Evolutionary conservation across 2,329 filamentous ascomycete species (phyloP), one percentile per base, ranked within the genome.

Genomic region (Pleurostoma richardsiae): DNA sequence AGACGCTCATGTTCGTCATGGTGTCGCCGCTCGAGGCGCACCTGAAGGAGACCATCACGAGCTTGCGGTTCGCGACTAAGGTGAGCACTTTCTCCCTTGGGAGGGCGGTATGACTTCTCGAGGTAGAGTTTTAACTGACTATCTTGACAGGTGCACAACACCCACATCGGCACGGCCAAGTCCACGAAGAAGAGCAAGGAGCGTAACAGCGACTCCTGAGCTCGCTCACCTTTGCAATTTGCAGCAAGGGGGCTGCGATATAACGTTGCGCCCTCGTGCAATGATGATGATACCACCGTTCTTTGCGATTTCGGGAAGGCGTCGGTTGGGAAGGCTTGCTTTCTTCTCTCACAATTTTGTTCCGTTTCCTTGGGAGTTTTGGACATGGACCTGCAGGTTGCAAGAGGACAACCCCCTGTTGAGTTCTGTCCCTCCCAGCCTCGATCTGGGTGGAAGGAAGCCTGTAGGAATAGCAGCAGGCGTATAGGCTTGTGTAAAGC

Each of bases 1-100:
- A 96, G 71, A 99, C 94, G 1, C 84, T 99, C 58, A 99, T 99
- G 94, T 96, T 99, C 65, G 90, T 97, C 64, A 97, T 97, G 91
- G 88, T 96, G 47, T 94, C 87, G 56, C 94, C 94, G 31, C 73
- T 97, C 49, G 88, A 95, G 70, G 87, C 84, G 5, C 94, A 97
- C 70, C 73, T 96, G 54, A 87, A 86, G 59, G 94, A 99, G 74
- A 96, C 91, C 3, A 74, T 96, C 63, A 96, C 91, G 40, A 96
- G 90, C 74, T 75, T 99, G 66, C 86, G 94, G 60, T 99, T 99
- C 67, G 94, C 94, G 11, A 95, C 89, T 31, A 97, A 96, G 79
- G 90, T 90, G 67, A 61, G 71, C 60, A 46, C 42, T 33, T 19
- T 19, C 4, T 26, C 6, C 30, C 6, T 26, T 38, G 4, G 29